Percentiles rank a stretch among this genome's conserved stretches.
Conservation (phyloP, 75 land plant species). For the Larix kaempferi region DNA sequence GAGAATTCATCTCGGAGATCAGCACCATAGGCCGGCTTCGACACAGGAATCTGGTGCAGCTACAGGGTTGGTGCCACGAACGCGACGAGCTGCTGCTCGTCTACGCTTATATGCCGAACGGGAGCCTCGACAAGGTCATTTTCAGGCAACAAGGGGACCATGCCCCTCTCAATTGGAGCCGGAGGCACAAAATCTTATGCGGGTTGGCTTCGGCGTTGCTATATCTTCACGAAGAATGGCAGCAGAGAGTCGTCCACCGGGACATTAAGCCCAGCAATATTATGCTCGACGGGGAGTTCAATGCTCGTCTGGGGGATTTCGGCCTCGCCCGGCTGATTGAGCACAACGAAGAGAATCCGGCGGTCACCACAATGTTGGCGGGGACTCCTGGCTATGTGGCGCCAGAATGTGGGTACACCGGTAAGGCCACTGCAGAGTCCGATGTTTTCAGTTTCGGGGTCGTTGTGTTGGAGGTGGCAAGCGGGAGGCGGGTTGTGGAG, state of each 20-base stretch:
- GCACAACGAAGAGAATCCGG: not conserved
- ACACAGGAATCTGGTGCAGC: constrained; percentile 18
- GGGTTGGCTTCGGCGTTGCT: not conserved
- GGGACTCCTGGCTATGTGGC: constrained; percentile 39
- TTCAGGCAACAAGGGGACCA: not conserved
- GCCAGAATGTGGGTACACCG: constrained; percentile 21
- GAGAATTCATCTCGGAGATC: constrained; percentile 14
- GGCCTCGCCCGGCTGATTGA: constrained; percentile 6
- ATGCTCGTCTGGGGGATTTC: constrained; percentile 8
- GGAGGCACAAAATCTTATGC: not conserved
- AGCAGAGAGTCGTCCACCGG: constrained; percentile 10
- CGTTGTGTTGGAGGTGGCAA: constrained; percentile 33
- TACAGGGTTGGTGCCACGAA: constrained; percentile 16
- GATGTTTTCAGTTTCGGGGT: constrained; percentile 48
- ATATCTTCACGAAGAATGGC: constrained; percentile 14
- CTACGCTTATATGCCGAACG: constrained; percentile 17
- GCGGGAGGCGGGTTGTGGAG: constrained; percentile 44
- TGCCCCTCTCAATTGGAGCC: not conserved
- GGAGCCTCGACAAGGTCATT: constrained; percentile 13
- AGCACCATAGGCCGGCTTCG: constrained; percentile 13
- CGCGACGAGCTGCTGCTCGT: constrained; percentile 12
- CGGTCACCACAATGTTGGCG: not conserved
- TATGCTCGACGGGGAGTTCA: constrained; percentile 8
- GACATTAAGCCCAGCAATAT: constrained; percentile 15
- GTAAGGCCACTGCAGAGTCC: constrained; percentile 28